These are phyloP conservation scores for Mycena polygramma DNA, from an alignment of 768 basidiomycete genomes.

Conservation along the genomic window DNA sequence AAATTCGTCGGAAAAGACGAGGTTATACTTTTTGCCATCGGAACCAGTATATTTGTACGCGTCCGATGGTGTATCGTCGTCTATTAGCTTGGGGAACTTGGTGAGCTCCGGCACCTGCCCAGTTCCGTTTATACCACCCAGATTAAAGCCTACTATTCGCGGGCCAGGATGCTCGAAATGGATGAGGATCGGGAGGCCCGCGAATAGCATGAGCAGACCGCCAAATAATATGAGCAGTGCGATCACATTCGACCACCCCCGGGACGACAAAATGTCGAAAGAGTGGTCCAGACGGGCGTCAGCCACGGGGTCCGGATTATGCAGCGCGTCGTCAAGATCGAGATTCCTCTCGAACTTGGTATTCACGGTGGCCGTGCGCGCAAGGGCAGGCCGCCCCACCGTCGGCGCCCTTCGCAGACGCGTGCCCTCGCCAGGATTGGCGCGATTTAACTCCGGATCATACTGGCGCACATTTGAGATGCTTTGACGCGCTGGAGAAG, in stretches of 20 bases:
- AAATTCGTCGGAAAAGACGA: slow-evolving; percentile 82
- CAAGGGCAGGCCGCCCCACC: slow-evolving; percentile 38
- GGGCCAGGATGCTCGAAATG: slow-evolving; percentile 56
- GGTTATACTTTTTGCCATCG: slow-evolving; percentile 83
- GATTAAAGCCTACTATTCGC: slow-evolving; percentile 73
- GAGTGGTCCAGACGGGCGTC: slow-evolving; percentile 70
- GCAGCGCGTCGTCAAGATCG: slow-evolving; percentile 90
- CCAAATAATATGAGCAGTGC: slow-evolving; percentile 77
- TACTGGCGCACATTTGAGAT: slow-evolving; percentile 17
- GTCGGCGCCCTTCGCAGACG: slow-evolving; percentile 56
- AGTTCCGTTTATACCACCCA: slow-evolving; percentile 89
- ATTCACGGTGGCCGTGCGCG: slow-evolving; percentile 75
- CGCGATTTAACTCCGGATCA: slow-evolving; percentile 32
- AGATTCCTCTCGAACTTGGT: slow-evolving; percentile 86
- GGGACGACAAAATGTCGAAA: slow-evolving; percentile 81
- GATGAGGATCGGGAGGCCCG: slow-evolving; percentile 87
- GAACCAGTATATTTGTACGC: slow-evolving; percentile 71
- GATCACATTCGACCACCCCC: slow-evolving; percentile 87
- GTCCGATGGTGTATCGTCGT: slow-evolving; percentile 76
- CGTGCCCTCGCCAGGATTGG: slow-evolving; percentile 62
- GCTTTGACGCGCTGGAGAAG: slow-evolving; percentile 17
- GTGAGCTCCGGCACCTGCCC: slow-evolving; percentile 89
- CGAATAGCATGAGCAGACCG: slow-evolving; percentile 84
- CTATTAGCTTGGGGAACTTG: slow-evolving; percentile 78
- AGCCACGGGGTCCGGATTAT: slow-evolving; percentile 87